Evolutionary conservation across 148 eudicot genomes (phyloP).

Genomic region (Nepenthes gracilis): DNA sequence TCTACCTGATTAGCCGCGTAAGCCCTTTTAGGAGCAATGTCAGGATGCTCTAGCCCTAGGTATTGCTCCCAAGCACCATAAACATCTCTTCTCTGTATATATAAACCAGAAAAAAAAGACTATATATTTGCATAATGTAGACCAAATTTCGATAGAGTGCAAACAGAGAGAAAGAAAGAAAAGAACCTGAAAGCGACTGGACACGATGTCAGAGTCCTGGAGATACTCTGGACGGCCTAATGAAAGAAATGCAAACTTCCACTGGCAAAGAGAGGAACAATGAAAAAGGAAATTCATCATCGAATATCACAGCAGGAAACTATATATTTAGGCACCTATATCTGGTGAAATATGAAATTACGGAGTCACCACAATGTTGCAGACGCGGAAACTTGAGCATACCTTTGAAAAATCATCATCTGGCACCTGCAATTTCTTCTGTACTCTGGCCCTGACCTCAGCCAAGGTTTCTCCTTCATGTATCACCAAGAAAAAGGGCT

Average conservation of each 20-base stretch:
- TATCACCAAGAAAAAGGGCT: slow-evolving; percentile 83
- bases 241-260: slow-evolving; percentile 92
- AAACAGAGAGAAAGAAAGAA: not conserved
- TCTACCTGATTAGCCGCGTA: slow-evolving; percentile 62
- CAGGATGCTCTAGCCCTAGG: slow-evolving; percentile 89
- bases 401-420: slow-evolving; percentile 97
- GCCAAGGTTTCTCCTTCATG: slow-evolving; percentile 84
- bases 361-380: not conserved
- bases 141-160: not conserved
- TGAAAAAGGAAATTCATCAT: not conserved
- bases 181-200: slow-evolving; percentile 79
- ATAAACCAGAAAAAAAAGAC: not conserved
- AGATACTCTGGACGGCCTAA: slow-evolving; percentile 90
- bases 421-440: slow-evolving; percentile 70
- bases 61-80: slow-evolving; percentile 96
- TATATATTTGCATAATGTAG: not conserved
- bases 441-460: slow-evolving; percentile 70
- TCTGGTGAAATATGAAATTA: not conserved
- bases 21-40: slow-evolving; percentile 60
- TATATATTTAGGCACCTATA: not conserved
- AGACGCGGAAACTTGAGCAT: not conserved
- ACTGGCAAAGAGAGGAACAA: slow-evolving; percentile 29
- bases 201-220: slow-evolving; percentile 70
- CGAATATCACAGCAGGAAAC: not conserved
- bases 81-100: slow-evolving; percentile 51